Percentiles rank a stretch among this genome's conserved stretches.
Conservation (phyloP, 345 rosid species). For the Pistacia integerrima region DNA sequence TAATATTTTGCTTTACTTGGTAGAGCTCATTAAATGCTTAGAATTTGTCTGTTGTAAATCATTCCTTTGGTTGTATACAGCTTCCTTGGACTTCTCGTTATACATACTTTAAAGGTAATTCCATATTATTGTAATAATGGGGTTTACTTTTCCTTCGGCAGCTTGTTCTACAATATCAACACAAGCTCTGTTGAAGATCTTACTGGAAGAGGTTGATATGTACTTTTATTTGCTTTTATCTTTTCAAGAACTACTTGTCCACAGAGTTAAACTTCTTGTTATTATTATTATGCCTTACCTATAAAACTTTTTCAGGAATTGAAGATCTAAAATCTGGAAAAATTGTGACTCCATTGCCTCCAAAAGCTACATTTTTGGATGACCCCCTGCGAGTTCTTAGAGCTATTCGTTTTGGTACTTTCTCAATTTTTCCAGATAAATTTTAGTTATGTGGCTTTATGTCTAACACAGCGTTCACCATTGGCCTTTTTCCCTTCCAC, state of each 20-base stretch:
- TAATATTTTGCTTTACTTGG: neutral
- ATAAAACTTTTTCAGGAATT: conserved; percentile 49
- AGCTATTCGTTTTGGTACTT: conserved; percentile 93
- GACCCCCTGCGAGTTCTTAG: conserved; percentile 96
- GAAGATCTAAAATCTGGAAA: conserved; percentile 77
- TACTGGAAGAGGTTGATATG: conserved; percentile 74
- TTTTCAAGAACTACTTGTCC: conserved; percentile 8
- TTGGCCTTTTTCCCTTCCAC: neutral
- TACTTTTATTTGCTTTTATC: conserved; percentile 10
- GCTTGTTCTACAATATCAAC: conserved; percentile 92
- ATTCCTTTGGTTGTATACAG: neutral
- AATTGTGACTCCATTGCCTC: conserved; percentile 86
- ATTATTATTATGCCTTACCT: neutral
- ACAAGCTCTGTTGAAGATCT: conserved; percentile 75
- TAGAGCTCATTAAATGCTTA: neutral
- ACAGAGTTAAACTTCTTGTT: neutral
- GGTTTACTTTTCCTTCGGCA: conserved; percentile 35
- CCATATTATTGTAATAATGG: conserved; percentile 7
- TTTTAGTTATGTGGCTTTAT: neutral
- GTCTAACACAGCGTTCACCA: neutral
- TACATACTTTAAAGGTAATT: neutral
- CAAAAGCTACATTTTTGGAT: conserved; percentile 89
- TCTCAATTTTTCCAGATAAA: neutral
- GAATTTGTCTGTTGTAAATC: neutral
- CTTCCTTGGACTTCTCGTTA: neutral